phyloP scores from a whole-genome alignment of 768 basidiomycete species.

The Phlegmacium glaucopus region DNA sequence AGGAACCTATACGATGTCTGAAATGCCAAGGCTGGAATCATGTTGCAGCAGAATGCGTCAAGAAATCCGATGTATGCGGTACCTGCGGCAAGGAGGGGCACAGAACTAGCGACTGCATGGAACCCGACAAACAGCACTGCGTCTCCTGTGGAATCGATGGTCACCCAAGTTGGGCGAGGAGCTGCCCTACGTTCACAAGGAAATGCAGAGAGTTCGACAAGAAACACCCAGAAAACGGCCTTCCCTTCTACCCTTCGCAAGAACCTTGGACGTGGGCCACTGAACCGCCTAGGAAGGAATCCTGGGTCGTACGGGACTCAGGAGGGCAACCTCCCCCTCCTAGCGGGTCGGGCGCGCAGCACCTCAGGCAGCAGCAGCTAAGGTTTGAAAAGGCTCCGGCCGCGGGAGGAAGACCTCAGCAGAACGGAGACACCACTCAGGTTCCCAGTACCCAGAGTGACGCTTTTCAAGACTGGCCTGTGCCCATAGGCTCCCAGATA shows the following conservation, averaged over 20 bases:
- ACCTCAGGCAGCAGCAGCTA: too few relatives aligned
- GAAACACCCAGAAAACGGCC: slow-evolving; percentile 14
- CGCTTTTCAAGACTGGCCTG: neutral
- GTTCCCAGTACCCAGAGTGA: neutral
- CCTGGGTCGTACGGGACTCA: too few relatives aligned
- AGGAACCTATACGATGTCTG: slow-evolving; percentile 14
- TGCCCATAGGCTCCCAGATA: too few relatives aligned
- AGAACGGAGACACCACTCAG: neutral
- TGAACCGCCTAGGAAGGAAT: too few relatives aligned
- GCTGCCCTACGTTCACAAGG: slow-evolving; percentile 13
- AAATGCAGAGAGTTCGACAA: slow-evolving; percentile 9
- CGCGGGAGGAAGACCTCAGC: too few relatives aligned
- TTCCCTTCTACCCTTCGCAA: slow-evolving; percentile 15
- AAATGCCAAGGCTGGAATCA: slow-evolving; percentile 21
- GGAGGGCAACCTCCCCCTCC: too few relatives aligned
- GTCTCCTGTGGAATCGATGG: slow-evolving; percentile 9
- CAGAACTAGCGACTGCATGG: slow-evolving; percentile 6
- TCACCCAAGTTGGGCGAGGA: slow-evolving; percentile 18
- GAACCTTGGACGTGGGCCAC: slow-evolving; percentile 14
- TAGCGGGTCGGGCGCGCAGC: too few relatives aligned
- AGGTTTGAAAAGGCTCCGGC: neutral
- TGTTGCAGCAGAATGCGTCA: slow-evolving; percentile 11
- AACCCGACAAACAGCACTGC: slow-evolving; percentile 1
- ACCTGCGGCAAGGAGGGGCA: slow-evolving; percentile 8
- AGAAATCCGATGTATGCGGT: slow-evolving; percentile 9